These are phyloP conservation scores for Colletotrichum higginsianum DNA, from an alignment of 2,329 filamentous ascomycete genomes.

Conservation along the genomic window DNA sequence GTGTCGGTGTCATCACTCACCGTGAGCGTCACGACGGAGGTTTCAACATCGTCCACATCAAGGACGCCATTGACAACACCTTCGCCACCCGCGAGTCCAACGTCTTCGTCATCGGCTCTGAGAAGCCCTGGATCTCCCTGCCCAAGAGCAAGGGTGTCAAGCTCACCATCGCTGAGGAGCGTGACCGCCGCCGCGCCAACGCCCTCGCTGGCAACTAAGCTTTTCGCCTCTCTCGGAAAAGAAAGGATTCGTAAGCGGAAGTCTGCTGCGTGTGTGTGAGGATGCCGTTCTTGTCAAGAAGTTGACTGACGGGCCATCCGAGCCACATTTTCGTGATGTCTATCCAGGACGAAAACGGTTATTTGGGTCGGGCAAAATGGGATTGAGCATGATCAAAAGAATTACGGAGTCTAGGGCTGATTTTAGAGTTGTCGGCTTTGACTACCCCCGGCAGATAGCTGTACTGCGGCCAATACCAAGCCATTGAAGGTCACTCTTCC, in stretches of 20 bases:
- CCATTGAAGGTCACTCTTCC: slow-evolving; percentile 44
- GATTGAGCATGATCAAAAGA: slow-evolving; percentile 44
- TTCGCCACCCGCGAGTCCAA: slow-evolving; percentile 99
- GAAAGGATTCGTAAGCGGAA: slow-evolving; percentile 32
- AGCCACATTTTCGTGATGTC: slow-evolving; percentile 37
- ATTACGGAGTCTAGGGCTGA: slow-evolving; percentile 45
- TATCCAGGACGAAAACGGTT: slow-evolving; percentile 37
- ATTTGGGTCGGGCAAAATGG: slow-evolving; percentile 42
- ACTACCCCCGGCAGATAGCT: slow-evolving; percentile 44
- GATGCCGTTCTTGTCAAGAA: neutral
- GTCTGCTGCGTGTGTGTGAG: slow-evolving; percentile 28
- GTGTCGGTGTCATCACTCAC: slow-evolving; percentile 99
- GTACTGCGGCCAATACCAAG: slow-evolving; percentile 44
- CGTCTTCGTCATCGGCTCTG: slow-evolving; percentile 98
- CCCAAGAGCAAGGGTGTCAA: slow-evolving; percentile 99
- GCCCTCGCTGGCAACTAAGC: slow-evolving; percentile 66
- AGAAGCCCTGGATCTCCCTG: slow-evolving; percentile 99
- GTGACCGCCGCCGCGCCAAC: slow-evolving; percentile 91
- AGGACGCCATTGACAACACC: slow-evolving; percentile 99
- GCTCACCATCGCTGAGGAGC: slow-evolving; percentile 98
- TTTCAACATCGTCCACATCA: slow-evolving; percentile 99
- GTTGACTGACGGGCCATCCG: neutral
- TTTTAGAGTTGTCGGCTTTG: slow-evolving; percentile 44
- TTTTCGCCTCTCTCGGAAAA: slow-evolving; percentile 28
- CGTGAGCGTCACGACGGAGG: slow-evolving; percentile 99